phyloP scores from a whole-genome alignment of 495 filamentous ascomycete genomes.

The Aspergillus funiculosus region DNA sequence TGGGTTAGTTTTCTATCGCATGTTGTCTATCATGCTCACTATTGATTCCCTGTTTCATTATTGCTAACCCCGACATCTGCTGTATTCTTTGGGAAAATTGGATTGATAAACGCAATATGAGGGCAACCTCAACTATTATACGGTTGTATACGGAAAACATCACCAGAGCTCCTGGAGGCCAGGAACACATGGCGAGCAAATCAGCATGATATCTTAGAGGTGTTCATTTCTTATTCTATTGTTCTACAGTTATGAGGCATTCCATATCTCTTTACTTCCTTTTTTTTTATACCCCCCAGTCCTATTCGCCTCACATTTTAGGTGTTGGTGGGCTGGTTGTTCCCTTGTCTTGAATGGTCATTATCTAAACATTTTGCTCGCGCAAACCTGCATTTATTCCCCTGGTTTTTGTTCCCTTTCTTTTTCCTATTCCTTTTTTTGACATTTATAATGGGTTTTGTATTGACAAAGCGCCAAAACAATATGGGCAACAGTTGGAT shows the following conservation, averaged over 20 bases:
- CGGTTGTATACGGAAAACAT: conserved; percentile 5
- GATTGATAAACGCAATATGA: conserved; percentile 19
- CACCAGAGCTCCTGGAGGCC: neutral
- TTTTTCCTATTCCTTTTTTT: neutral
- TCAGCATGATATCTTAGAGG: neutral
- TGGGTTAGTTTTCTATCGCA: conserved; percentile 19
- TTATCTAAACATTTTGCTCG: conserved; percentile 11
- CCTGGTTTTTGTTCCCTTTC: neutral
- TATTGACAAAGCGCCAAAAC: neutral
- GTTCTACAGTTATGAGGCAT: neutral
- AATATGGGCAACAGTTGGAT: conserved; percentile 1
- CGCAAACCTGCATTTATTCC: conserved; percentile 11
- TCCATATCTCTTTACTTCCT: neutral
- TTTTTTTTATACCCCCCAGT: too few species aligned
- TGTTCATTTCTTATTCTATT: neutral
- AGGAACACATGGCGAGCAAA: conserved; percentile 6
- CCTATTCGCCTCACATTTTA: neutral
- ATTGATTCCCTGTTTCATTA: conserved; percentile 22
- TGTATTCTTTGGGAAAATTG: conserved; percentile 8
- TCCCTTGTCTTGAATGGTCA: neutral
- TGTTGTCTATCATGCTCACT: conserved; percentile 9
- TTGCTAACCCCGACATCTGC: neutral
- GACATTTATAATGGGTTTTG: neutral
- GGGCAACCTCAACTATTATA: conserved; percentile 23
- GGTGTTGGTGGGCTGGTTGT: neutral